Evolutionary conservation across 768 basidiomycete genomes (phyloP), one percentile per base, ranked within the genome.

Genomic region (Vararia minispora): DNA sequence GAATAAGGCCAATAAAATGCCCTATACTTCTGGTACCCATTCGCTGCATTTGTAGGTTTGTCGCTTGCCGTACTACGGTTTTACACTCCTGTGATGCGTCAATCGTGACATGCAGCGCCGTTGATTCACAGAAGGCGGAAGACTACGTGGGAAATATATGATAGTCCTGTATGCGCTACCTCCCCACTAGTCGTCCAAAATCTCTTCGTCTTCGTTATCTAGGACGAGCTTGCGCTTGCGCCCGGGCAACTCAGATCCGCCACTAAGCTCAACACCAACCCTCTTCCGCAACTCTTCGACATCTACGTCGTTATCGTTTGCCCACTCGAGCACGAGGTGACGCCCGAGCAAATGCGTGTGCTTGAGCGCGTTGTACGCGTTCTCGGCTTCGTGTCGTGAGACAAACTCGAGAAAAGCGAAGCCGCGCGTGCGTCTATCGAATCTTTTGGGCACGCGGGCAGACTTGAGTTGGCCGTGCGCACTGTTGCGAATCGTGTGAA

Each of bases 381-480:
- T 80, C 56, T 89, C 83, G 2, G 94, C 94, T 52, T 99, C 94
- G 34, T 78, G 76, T 13, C 85, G 72, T 2, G 88, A 80, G 14
- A 85, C 71, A 55, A 98, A 98, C 47, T 99, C 92, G 50, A 97
- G 68, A 64, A 98, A 99, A 2, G 91, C 95, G 57, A 98, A 99
- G 3, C 95, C 95, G 23, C 95, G 78, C 2, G 85, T 79, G 31
- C 82, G 73, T 12, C 81, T 72, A 51, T 92, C 83, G 62, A 94
- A 86, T 55, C 90, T 90, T 58, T 81, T 84, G 12, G 95, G 95
- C 2, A 99, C 58, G 4, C 95, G 85, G 0, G 92, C 83, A 0
- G 92, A 92, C 60, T 95, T 97, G 61, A 98, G 76, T 39, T 84
- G 79, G 1, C 91, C 94, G 46, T 95, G 87, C 0, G 87, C 69